Evolutionary conservation across 1,139 yeast genomes (phyloP).

Genomic region (Hemisphaericaspora xylanilytica): DNA sequence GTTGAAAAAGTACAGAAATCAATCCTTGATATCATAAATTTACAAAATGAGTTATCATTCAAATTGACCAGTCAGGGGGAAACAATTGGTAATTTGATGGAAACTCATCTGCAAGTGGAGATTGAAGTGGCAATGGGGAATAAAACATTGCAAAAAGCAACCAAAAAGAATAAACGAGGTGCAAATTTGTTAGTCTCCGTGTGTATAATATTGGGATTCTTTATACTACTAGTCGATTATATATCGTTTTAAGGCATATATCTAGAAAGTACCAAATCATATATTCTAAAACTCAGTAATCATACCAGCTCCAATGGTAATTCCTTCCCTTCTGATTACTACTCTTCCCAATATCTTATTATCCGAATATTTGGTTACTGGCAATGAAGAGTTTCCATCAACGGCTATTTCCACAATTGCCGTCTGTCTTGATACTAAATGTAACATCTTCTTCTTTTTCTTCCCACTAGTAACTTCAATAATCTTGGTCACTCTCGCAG

Average conservation of each 20-base stretch:
- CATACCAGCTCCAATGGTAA: conserved; percentile 85
- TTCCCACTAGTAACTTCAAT: conserved; percentile 38
- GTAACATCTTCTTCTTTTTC: conserved; percentile 55
- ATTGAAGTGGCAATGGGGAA: conserved; percentile 74
- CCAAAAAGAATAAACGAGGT: conserved; percentile 65
- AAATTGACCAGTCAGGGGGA: conserved; percentile 78
- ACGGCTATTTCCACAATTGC: conserved; percentile 72
- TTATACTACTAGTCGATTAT: conserved; percentile 64
- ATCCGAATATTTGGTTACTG: conserved; percentile 58
- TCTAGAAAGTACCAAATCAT: not conserved
- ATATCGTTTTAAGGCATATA: conserved; percentile 29
- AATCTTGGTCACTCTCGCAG: conserved; percentile 66
- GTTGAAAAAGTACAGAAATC: conserved; percentile 73
- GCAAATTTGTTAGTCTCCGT: conserved; percentile 63
- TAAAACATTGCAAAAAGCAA: conserved; percentile 67
- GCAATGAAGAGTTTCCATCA: conserved; percentile 52
- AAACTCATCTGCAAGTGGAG: conserved; percentile 69
- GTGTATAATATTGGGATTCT: conserved; percentile 59
- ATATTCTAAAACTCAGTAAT: conserved; percentile 27
- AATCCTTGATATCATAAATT: conserved; percentile 72
- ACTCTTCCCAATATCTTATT: conserved; percentile 73
- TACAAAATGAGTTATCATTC: conserved; percentile 74
- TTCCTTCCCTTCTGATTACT: conserved; percentile 82
- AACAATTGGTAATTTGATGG: conserved; percentile 63
- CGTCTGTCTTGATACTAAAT: conserved; percentile 67